Percentiles rank a stretch among this genome's conserved stretches.
Evolutionary conservation across 495 filamentous ascomycete genomes (phyloP).

Genomic region (Penicillium flavigenum): DNA sequence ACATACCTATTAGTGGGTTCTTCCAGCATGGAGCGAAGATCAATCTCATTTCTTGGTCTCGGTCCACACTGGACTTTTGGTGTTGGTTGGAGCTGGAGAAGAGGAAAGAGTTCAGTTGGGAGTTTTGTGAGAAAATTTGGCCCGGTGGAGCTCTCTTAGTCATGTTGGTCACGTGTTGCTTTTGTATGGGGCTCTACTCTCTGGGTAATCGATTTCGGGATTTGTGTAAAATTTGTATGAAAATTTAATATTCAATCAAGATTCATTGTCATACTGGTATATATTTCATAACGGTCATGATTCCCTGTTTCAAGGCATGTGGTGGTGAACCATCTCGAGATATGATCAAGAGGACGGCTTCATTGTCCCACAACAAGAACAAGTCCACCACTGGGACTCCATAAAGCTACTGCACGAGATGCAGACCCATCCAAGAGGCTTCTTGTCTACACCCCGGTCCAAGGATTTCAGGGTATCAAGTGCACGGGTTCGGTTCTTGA

Average conservation of each 20-base stretch:
- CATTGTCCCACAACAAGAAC: conserved; percentile 64
- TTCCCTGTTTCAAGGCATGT: not conserved
- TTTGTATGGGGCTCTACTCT: not conserved
- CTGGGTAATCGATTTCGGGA: not conserved
- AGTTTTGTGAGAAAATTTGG: conserved; percentile 14
- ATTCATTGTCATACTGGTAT: not conserved
- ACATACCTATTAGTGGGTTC: conserved; percentile 10
- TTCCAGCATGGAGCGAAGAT: not conserved
- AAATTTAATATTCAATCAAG: not conserved
- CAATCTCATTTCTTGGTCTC: conserved; percentile 1
- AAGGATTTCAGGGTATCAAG: conserved; percentile 39
- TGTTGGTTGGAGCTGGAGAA: conserved; percentile 12
- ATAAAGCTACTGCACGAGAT: conserved; percentile 61
- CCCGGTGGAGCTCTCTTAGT: conserved; percentile 16
- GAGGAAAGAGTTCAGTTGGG: conserved; percentile 11
- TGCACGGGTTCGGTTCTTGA: conserved; percentile 39
- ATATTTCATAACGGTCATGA: not conserved
- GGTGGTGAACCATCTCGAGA: not conserved
- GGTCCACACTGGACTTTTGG: conserved; percentile 1
- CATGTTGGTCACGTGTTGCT: conserved; percentile 12
- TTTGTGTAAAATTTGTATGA: not conserved
- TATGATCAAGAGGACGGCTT: conserved; percentile 54
- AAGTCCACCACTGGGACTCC: conserved; percentile 79
- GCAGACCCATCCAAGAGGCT: conserved; percentile 68
- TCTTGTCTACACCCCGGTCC: conserved; percentile 40